Base-by-base conservation (phyloP, 257 asterid genomes). In the Scutellaria minor region DNA sequence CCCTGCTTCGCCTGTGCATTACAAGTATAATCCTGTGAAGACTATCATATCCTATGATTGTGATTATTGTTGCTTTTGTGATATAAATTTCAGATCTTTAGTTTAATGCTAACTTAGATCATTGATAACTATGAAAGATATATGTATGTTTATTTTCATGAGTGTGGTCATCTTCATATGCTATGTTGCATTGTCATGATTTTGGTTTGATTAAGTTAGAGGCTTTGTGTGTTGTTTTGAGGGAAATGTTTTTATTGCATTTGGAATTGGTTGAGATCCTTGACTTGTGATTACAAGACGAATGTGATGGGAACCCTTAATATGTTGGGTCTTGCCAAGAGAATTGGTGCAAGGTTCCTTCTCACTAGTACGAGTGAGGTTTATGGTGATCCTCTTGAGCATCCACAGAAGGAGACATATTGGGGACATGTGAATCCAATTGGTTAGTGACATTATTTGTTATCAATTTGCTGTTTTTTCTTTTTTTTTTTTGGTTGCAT, bases 341-440 rank as follows among this genome's bases (percentile, higher is more conserved):
- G 98, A 82, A 84, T 93, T 47, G 95, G 93, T 27, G 97, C 98
- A 0, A 85, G 87, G 82, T 89, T 93, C 79, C 85, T 93, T 77
- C 90, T 93, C 45, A 93, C 98, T 5, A 93, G 98, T 81, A 93
- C 98, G 1, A 93, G 98, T 82, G 98, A 93, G 84, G 98, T 93
- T 68, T 93, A 93, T 76, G 98, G 98, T 12, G 98, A 93, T 79
- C 98, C 98, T 7, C 96, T 93, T 54, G 97, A 93, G 96, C 98
- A 93, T 85, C 98, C 98, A 11, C 98, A 93, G 75, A 93, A 93
- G 84, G 98, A 93, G 87, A 89, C 97, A 0, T 93, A 93, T 60
- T 93, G 98, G 98, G 98, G 98, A 45, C 91, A 91, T 75, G 98
- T 93, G 80, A 93, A 93, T 76, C 98, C 98, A 41, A 93, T 93